Evolutionary conservation across 495 filamentous ascomycete species (phyloP).

Genomic region (Clohesyomyces aquaticus): DNA sequence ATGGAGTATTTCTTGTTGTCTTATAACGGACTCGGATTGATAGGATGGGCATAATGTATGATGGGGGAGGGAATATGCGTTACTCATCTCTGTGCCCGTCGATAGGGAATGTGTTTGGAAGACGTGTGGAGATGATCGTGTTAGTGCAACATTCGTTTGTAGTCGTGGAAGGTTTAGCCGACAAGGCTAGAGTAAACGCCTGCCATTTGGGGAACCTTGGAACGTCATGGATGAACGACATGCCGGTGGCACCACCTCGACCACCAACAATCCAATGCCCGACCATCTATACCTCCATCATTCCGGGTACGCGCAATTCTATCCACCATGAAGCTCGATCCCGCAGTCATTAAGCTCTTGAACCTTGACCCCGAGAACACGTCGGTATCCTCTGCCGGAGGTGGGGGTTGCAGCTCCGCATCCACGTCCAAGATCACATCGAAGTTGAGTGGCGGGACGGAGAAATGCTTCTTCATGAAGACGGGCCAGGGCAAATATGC

Average conservation of each 20-base stretch:
- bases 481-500: slow-evolving; percentile 67
- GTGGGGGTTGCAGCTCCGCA: slow-evolving; percentile 68
- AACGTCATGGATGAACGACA: neutral
- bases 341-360: slow-evolving; percentile 57
- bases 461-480: slow-evolving; percentile 79
- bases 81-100: no score
- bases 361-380: slow-evolving; percentile 62
- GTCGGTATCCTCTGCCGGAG: slow-evolving; percentile 64
- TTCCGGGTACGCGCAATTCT: slow-evolving; percentile 14
- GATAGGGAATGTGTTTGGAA: no score
- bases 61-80: no score
- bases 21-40: no score
- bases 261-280: neutral
- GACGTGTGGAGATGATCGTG: no score
- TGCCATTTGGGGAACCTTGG: neutral
- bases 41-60: no score
- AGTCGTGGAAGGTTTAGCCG: neutral
- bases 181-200: neutral
- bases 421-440: slow-evolving; percentile 69
- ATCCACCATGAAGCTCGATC: slow-evolving; percentile 50
- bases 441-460: slow-evolving; percentile 54
- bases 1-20: no score
- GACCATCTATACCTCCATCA: neutral
- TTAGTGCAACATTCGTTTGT: no score
- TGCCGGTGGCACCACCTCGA: neutral